A percentile compares a stretch with the other conserved stretches of the same genome.
Evolutionary conservation across 139 green algal genomes (phyloP).

Genomic region (Chlamydomonas asymmetrica): DNA sequence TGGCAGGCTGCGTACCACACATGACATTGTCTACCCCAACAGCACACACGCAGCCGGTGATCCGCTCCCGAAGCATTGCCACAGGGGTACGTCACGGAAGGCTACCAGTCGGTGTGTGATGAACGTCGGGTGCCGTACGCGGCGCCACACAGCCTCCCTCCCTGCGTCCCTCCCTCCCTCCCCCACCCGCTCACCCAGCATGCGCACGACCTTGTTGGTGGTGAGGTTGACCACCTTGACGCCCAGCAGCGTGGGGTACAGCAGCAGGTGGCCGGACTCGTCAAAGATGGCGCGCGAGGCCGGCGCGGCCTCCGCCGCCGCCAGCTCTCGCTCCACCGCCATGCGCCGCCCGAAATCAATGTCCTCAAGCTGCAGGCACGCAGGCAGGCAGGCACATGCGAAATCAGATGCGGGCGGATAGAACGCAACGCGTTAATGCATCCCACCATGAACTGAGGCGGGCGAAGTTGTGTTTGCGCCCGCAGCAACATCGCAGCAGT

Average conservation of each 20-base stretch:
- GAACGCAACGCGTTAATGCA: slow-evolving; percentile 32
- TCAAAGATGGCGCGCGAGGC: slow-evolving; percentile 90
- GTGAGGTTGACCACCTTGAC: slow-evolving; percentile 96
- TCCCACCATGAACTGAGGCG: no score
- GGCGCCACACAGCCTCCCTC: no score
- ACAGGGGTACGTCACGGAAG: no score
- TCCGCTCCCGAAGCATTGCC: no score
- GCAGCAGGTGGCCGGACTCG: slow-evolving; percentile 88
- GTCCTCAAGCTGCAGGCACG: slow-evolving; percentile 66
- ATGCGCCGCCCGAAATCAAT: slow-evolving; percentile 91
- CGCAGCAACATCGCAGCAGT: no score
- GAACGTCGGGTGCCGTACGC: no score
- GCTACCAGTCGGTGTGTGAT: no score
- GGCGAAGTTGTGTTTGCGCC: no score
- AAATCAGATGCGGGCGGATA: background rate
- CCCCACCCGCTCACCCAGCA: slow-evolving; percentile 71
- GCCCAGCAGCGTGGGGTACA: slow-evolving; percentile 89
- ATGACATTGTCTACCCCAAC: no score
- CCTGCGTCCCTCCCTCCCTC: no score
- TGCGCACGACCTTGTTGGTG: slow-evolving; percentile 69
- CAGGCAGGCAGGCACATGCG: background rate
- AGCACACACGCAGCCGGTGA: no score
- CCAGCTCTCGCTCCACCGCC: slow-evolving; percentile 37
- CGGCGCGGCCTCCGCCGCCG: slow-evolving; percentile 25
- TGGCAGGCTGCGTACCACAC: no score